phyloP scores from a whole-genome alignment of 1,284 basidiomycete species.

The Neotropicomus parvogracilis region DNA sequence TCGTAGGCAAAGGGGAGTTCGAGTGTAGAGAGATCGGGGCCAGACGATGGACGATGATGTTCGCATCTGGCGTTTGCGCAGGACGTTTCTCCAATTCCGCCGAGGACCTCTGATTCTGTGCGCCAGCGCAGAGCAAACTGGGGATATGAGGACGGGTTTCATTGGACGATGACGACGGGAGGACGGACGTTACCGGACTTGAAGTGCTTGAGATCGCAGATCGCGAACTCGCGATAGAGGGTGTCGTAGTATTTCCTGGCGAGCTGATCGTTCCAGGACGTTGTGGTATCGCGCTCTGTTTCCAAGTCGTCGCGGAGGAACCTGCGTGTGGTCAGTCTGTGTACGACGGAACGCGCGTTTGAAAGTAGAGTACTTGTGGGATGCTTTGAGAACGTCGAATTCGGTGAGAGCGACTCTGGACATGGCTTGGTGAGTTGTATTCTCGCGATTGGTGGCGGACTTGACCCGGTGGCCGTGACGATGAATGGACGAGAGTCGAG shows the following conservation, averaged over 20 bases:
- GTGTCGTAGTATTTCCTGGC: slow-evolving; percentile 84
- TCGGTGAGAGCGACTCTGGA: no score
- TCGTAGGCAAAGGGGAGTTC: slow-evolving; percentile 87
- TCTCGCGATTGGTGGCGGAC: no score
- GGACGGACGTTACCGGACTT: slow-evolving; percentile 76
- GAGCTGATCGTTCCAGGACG: slow-evolving; percentile 75
- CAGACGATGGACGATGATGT: slow-evolving; percentile 46
- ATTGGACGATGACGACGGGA: neutral
- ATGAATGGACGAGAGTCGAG: no score
- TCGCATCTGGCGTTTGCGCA: slow-evolving; percentile 85
- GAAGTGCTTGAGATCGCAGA: slow-evolving; percentile 93
- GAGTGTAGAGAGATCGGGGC: slow-evolving; percentile 52
- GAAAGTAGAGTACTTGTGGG: slow-evolving; percentile 48
- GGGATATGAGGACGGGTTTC: neutral
- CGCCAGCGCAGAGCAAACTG: slow-evolving; percentile 89
- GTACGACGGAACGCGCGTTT: neutral
- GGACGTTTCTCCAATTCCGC: slow-evolving; percentile 77
- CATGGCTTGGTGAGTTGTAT: no score
- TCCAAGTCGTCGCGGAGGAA: slow-evolving; percentile 72
- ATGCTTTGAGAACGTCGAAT: slow-evolving; percentile 63
- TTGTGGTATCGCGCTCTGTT: slow-evolving; percentile 34
- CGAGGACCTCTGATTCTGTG: slow-evolving; percentile 83
- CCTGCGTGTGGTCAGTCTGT: slow-evolving; percentile 39
- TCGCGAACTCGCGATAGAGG: slow-evolving; percentile 86
- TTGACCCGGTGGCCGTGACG: no score